Evolutionary conservation across 2,329 filamentous ascomycete species (phyloP), one percentile per base, ranked within the genome.

Genomic region (Pseudocercospora fijiensis): DNA sequence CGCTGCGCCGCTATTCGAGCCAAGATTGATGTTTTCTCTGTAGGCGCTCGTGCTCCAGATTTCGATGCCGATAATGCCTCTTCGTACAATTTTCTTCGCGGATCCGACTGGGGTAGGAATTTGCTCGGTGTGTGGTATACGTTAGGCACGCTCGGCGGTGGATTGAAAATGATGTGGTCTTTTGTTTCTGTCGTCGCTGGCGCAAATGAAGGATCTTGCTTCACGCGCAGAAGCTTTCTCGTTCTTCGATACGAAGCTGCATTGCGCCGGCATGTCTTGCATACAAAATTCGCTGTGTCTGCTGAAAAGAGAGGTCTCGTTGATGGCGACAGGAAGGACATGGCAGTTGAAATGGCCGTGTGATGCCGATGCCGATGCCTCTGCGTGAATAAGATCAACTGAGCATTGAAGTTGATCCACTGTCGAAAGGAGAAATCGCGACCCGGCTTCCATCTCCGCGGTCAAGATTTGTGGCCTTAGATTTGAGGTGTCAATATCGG

Each of bases 121-220:
- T 87, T 86, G 27, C 81, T 77, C 1, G 87, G 87, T 1, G 87
- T 90, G 73, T 88, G 84, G 71, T 86, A 87, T 24, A 86, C 82
- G 65, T 82, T 86, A 7, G 87, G 86, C 6, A 84, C 82, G 27
- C 85, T 84, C 6, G 86, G 85, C 0, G 87, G 87, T 37, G 87
- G 87, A 69, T 89, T 89, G 81, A 86, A 86, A 73, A 89, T 81
- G 73, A 88, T 86, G 71, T 85, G 82, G 63, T 85, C 82, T 65
- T 78, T 77, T 5, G 73, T 69, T 65, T 75, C 74, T 51, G 77
- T 67, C 62, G 68, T 64, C 68, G 69, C 69, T 52, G 71, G 70
- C 5, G 69, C 71, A 74, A 81, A 82, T 1, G 79, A 80, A 37
- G 78, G 76, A 64, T 80, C 77, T 68, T 77, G 75, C 61, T 79